These are phyloP conservation scores for Pichia occidentalis DNA, from an alignment of 805 yeast genomes.

Conservation along the genomic window DNA sequence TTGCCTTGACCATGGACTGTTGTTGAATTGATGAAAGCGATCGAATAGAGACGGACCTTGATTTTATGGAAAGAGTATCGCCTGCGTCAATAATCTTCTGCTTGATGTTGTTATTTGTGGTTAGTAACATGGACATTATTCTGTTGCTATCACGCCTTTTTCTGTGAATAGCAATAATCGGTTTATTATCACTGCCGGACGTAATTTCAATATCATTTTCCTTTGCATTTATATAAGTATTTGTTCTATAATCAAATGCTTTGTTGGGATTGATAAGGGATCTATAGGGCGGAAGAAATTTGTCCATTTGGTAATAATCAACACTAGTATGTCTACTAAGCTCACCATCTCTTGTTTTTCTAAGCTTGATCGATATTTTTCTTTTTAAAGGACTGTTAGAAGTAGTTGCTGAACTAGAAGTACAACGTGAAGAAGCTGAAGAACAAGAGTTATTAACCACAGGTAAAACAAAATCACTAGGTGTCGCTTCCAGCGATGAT, in stretches of 20 bases:
- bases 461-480: no score
- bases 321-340: conserved; percentile 7
- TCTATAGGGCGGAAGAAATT: conserved; percentile 45
- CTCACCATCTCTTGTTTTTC: conserved; percentile 7
- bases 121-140: conserved; percentile 34
- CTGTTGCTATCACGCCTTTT: conserved; percentile 9
- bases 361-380: conserved; percentile 6
- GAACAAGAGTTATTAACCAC: no score
- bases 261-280: conserved; percentile 44
- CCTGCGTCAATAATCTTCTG: conserved; percentile 33
- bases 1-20: conserved; percentile 3
- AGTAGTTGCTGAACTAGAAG: no score
- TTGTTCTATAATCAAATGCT: conserved; percentile 45
- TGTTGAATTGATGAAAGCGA: conserved; percentile 7
- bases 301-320: conserved; percentile 19
- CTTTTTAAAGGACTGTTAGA: conserved; percentile 2
- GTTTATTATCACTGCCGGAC: conserved; percentile 5
- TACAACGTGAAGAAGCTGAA: not conserved
- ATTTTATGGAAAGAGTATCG: conserved; percentile 35
- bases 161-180: conserved; percentile 8
- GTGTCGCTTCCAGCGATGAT: no score
- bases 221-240: conserved; percentile 29
- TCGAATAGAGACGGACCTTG: conserved; percentile 17
- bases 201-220: conserved; percentile 13
- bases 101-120: conserved; percentile 26